Percentiles rank a stretch among this genome's conserved stretches.
These are phyloP conservation scores for Moesziomyces antarcticus DNA, from an alignment of 1,284 basidiomycete species.

Conservation along the genomic window DNA sequence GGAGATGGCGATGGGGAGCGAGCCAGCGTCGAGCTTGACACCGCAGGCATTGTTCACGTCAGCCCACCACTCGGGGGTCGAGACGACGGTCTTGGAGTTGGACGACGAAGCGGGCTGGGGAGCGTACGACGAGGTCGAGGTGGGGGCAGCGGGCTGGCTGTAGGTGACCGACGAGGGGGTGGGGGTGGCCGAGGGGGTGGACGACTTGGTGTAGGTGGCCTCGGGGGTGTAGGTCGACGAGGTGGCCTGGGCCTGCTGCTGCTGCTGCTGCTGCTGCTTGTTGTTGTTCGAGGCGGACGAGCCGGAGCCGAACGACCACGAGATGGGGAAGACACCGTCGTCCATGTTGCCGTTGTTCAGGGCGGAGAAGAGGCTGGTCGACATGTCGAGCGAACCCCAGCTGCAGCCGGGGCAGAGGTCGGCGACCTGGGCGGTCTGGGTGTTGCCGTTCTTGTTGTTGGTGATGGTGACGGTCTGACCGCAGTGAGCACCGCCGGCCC, in stretches of 20 bases:
- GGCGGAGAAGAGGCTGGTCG: constrained; percentile 76
- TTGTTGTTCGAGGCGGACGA: constrained; percentile 35
- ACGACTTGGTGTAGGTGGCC: constrained; percentile 17
- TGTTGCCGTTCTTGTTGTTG: constrained; percentile 73
- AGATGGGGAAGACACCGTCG: constrained; percentile 62
- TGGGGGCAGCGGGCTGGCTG: constrained; percentile 11
- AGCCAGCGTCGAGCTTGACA: constrained; percentile 24
- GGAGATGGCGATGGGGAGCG: constrained; percentile 52
- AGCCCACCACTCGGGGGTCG: constrained; percentile 49
- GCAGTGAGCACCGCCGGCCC: constrained; percentile 69
- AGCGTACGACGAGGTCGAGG: constrained; percentile 20
- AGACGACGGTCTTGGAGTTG: constrained; percentile 42
- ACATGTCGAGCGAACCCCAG: constrained; percentile 80
- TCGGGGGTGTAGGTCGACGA: constrained; percentile 31
- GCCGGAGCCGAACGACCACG: constrained; percentile 52
- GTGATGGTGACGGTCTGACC: constrained; percentile 76
- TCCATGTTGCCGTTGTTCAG: constrained; percentile 62
- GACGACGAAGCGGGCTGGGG: constrained; percentile 40
- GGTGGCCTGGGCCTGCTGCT: constrained; percentile 31
- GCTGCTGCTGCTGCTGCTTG: constrained; percentile 35
- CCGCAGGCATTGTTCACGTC: constrained; percentile 38
- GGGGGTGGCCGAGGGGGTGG: constrained; percentile 15
- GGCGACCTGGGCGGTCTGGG: constrained; percentile 74
- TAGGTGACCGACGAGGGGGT: constrained; percentile 20
- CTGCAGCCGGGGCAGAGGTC: constrained; percentile 81